Percentiles rank a stretch among this genome's conserved stretches.
These are phyloP conservation scores for Microdochium nivale DNA, from an alignment of 2,329 filamentous ascomycete species.

Conservation along the genomic window DNA sequence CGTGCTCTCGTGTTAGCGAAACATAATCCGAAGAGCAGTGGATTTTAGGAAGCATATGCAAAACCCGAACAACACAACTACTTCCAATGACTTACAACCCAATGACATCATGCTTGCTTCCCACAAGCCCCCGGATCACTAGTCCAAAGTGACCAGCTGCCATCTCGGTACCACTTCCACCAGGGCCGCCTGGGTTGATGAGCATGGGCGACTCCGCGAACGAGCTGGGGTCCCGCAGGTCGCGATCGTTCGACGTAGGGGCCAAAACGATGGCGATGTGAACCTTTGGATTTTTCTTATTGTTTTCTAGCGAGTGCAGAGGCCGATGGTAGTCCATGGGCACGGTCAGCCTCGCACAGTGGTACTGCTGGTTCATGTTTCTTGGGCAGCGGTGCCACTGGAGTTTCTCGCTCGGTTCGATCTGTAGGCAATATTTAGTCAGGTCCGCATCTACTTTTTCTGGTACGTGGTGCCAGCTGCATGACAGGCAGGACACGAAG, in stretches of 20 bases:
- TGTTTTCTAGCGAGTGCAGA: slow-evolving; percentile 20
- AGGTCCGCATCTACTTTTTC: no score
- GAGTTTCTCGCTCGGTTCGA: slow-evolving; percentile 33
- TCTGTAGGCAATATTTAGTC: slow-evolving; percentile 15
- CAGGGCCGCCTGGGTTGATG: slow-evolving; percentile 38
- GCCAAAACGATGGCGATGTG: slow-evolving; percentile 26
- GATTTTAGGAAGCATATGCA: background rate
- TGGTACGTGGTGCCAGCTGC: no score
- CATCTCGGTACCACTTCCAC: slow-evolving; percentile 28
- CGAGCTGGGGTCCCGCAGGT: slow-evolving; percentile 11
- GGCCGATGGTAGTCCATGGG: slow-evolving; percentile 37
- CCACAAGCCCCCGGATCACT: slow-evolving; percentile 25
- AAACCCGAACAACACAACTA: no score
- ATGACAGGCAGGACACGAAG: no score
- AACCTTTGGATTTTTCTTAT: slow-evolving; percentile 20
- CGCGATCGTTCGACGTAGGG: slow-evolving; percentile 19
- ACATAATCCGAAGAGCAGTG: background rate
- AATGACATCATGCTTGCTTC: slow-evolving; percentile 31
- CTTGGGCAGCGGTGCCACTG: slow-evolving; percentile 30
- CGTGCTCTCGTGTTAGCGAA: background rate
- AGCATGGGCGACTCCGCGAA: slow-evolving; percentile 30
- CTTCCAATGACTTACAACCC: slow-evolving; percentile 16
- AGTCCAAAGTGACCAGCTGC: slow-evolving; percentile 13
- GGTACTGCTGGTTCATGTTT: slow-evolving; percentile 8
- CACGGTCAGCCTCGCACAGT: slow-evolving; percentile 35